Evolutionary conservation across 768 basidiomycete species (phyloP).

Genomic region (Naganishia vishniacii): DNA sequence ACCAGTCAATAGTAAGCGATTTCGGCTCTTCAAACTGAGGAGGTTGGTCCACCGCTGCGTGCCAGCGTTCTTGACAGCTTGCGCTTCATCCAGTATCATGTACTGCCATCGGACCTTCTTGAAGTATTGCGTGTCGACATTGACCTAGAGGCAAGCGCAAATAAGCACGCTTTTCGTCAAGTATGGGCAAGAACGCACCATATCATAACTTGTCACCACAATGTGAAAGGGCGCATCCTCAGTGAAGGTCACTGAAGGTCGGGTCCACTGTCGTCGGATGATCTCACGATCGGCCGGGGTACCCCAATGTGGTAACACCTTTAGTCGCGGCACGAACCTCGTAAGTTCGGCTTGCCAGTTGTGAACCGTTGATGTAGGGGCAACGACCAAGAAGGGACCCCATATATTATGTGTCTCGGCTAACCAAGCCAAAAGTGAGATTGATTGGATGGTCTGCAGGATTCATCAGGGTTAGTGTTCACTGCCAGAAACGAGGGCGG

Average conservation of each 20-base stretch:
- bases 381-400: slow-evolving; percentile 98
- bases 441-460: slow-evolving; percentile 80
- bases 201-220: slow-evolving; percentile 91
- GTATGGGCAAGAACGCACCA: slow-evolving; percentile 56
- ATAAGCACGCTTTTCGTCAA: neutral
- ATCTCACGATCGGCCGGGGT: slow-evolving; percentile 92
- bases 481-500: neutral
- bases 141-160: slow-evolving; percentile 60
- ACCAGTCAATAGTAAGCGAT: slow-evolving; percentile 87
- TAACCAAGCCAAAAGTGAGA: slow-evolving; percentile 88
- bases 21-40: slow-evolving; percentile 89
- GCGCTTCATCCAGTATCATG: slow-evolving; percentile 99
- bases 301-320: slow-evolving; percentile 97
- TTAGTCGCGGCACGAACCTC: slow-evolving; percentile 86
- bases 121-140: slow-evolving; percentile 90
- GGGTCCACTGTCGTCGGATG: slow-evolving; percentile 94
- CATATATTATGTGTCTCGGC: slow-evolving; percentile 97
- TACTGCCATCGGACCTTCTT: slow-evolving; percentile 98
- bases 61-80: slow-evolving; percentile 97
- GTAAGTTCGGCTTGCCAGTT: slow-evolving; percentile 99
- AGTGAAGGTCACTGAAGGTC: slow-evolving; percentile 91
- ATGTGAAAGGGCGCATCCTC: slow-evolving; percentile 94
- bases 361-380: slow-evolving; percentile 92
- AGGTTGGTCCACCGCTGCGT: slow-evolving; percentile 96
- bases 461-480: neutral